Base-by-base conservation (phyloP, 192 early-diverging fungal species). In the Lobosporangium transversale region DNA sequence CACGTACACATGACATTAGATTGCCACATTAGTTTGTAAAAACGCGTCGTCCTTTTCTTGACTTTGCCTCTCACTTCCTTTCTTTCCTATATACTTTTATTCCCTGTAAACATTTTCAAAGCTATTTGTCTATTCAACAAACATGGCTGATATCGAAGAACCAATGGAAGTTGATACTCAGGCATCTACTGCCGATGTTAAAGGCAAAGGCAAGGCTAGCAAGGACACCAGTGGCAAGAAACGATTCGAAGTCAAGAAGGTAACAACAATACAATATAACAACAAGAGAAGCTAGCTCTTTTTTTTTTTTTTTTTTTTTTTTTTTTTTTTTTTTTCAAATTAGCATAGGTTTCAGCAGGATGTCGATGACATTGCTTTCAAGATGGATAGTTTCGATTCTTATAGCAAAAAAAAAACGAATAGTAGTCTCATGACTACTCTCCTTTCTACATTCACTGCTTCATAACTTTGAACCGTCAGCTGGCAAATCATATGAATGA, bases 171-270 rank as follows among this genome's bases (percentile, higher is more conserved):
- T 80, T 5, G 66, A 76, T 18, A 44, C 67, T 47, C 57, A 79
- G 44, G 54, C 63, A 15, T 40, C 79, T 20, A 54, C 71, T 32
- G 27, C 73, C 14, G 86, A 85, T 36, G 81, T 79, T 64, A 92
- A 89, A 68, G 84, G 66, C 58, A 89, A 88, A 60, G 86, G 78
- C 18, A 71, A 68, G 14, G 55, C 73, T 47, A 82, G 80, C 35
- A 90, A 79, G 35, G 90, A 76, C 64, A 65, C 66, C 26, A 66
- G 51, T 27, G 65, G 53, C 57, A 76, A 67, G 78, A 91, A 93
- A 80, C 90, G 95, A n/a, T 97, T 98, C 58, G 94, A 96, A 81
- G 91, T 98, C 69, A 98, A 98, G 81, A 95, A 94, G 89, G 93
- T 93, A 82, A 65, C 7, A 49, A 6, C 18, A 23, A 49, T 27